A percentile compares a stretch with the other conserved stretches of the same genome.
Evolutionary conservation across 2,329 filamentous ascomycete species (phyloP).

Genomic region (Zasmidium angulare): DNA sequence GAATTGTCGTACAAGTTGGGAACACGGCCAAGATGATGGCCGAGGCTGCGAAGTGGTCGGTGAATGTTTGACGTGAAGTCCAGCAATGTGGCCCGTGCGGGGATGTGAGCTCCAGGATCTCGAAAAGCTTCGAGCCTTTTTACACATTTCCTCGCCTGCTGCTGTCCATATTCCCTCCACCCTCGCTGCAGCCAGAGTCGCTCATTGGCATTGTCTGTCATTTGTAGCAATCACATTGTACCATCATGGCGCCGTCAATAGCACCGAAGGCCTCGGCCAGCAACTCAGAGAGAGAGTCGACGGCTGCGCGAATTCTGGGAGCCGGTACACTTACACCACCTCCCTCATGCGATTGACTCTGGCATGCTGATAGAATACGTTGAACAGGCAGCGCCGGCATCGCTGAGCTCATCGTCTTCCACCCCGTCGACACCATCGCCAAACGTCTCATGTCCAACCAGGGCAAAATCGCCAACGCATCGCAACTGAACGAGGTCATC

Average conservation of each 20-base stretch:
- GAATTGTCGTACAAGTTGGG: too few species aligned
- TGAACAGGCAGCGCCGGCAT: conserved; percentile 83
- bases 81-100: too few species aligned
- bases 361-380: conserved; percentile 4
- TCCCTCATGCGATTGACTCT: neutral
- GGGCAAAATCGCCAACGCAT: conserved; percentile 61
- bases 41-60: too few species aligned
- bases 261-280: conserved; percentile 33
- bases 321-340: conserved; percentile 66
- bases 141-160: too few species aligned
- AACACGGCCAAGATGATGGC: too few species aligned
- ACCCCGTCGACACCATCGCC: conserved; percentile 95
- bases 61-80: too few species aligned
- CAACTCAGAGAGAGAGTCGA: conserved; percentile 77
- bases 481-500: conserved; percentile 83
- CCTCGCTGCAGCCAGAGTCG: neutral
- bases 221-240: neutral
- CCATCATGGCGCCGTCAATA: conserved; percentile 29
- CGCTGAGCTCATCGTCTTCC: conserved; percentile 88
- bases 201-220: neutral
- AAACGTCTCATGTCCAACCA: conserved; percentile 99
- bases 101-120: too few species aligned
- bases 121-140: too few species aligned
- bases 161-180: neutral
- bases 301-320: conserved; percentile 80